Conservation (phyloP, 768 basidiomycete species). For the Podaxis mareebaensis region DNA sequence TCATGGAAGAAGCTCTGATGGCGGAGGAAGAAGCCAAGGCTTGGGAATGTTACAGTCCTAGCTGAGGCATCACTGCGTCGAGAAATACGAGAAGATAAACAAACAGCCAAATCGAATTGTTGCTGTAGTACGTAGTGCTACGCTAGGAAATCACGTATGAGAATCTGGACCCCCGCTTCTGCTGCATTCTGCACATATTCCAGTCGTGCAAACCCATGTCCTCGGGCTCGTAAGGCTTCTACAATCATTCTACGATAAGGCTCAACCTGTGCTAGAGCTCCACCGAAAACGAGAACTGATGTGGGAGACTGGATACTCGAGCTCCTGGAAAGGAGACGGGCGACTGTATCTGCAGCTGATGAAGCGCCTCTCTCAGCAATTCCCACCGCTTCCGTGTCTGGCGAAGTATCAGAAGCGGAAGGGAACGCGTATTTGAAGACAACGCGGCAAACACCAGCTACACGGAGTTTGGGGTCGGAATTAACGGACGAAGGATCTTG, state of each 20-base stretch:
- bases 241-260: conserved; percentile 20
- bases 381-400: conserved; percentile 22
- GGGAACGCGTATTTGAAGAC: conserved; percentile 25
- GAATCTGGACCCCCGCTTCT: conserved; percentile 7
- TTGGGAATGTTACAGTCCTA: background rate
- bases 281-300: conserved; percentile 26
- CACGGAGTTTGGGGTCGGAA: conserved; percentile 26
- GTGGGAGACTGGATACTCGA: conserved; percentile 6
- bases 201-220: conserved; percentile 20
- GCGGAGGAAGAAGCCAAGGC: conserved; percentile 4
- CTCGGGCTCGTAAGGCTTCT: conserved; percentile 15
- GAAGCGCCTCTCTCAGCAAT: conserved; percentile 22
- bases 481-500: conserved; percentile 20
- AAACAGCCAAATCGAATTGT: background rate
- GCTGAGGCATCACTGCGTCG: background rate
- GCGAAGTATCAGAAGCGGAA: background rate
- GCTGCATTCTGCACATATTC: conserved; percentile 23
- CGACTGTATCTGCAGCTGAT: conserved; percentile 19
- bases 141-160: conserved; percentile 8
- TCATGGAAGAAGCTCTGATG: conserved; percentile 4
- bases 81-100: background rate
- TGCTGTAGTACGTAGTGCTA: background rate
- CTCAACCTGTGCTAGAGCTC: conserved; percentile 24
- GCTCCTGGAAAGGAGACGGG: conserved; percentile 11
- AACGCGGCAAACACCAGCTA: conserved; percentile 24